A percentile compares a stretch with the other conserved stretches of the same genome.
These are phyloP conservation scores for Tetrapisispora nanseiensis DNA, from an alignment of 805 yeast species.

Conservation along the genomic window DNA sequence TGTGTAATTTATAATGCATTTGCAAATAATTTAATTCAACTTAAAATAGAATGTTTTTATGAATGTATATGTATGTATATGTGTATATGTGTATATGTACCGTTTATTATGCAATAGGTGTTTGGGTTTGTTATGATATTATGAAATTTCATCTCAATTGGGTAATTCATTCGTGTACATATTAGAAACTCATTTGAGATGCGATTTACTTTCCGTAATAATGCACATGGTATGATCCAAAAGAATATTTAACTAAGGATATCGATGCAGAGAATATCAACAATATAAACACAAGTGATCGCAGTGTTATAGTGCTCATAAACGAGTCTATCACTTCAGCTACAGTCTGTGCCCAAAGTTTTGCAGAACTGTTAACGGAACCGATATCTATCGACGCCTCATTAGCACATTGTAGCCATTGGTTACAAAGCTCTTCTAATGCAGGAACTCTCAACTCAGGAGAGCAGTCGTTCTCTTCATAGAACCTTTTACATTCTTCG, in stretches of 20 bases:
- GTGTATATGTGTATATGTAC: too few relatives aligned
- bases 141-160: too few relatives aligned
- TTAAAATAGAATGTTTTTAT: too few relatives aligned
- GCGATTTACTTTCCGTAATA: neutral
- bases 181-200: neutral
- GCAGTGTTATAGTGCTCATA: slow-evolving; percentile 59
- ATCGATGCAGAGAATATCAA: slow-evolving; percentile 43
- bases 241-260: slow-evolving; percentile 41
- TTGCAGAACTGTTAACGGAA: slow-evolving; percentile 34
- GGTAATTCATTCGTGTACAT: too few relatives aligned
- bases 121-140: too few relatives aligned
- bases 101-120: too few relatives aligned
- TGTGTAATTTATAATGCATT: neutral
- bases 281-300: slow-evolving; percentile 45
- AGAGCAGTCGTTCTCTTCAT: slow-evolving; percentile 61
- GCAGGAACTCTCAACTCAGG: slow-evolving; percentile 62
- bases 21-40: neutral
- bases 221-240: slow-evolving; percentile 34
- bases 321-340: slow-evolving; percentile 78
- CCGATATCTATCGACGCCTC: slow-evolving; percentile 1
- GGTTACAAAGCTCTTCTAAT: slow-evolving; percentile 54
- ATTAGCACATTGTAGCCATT: slow-evolving; percentile 72
- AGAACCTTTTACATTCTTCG: slow-evolving; percentile 57
- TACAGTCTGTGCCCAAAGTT: slow-evolving; percentile 68
- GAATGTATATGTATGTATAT: too few relatives aligned